phyloP scores from a whole-genome alignment of 352 stramenopile genomes.

The Globisporangium paddicum region DNA sequence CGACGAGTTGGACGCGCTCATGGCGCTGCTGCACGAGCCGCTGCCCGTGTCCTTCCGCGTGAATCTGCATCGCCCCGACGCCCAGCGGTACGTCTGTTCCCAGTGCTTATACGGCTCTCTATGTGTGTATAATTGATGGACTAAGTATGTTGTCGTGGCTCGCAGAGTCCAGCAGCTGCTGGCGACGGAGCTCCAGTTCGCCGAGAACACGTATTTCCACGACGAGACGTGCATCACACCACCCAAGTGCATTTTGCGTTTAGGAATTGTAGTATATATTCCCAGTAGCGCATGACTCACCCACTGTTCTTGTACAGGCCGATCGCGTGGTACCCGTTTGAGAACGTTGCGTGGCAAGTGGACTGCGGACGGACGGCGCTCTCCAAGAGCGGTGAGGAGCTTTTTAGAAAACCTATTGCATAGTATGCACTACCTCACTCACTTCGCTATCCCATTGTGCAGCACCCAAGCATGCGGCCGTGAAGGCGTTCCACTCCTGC shows the following conservation, averaged over 20 bases:
- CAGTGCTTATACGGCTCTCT: neutral
- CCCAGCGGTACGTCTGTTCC: constrained; percentile 25
- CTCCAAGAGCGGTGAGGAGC: constrained; percentile 60
- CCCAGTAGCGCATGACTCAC: neutral
- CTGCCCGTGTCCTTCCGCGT: constrained; percentile 80
- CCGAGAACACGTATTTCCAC: constrained; percentile 43
- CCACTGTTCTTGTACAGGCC: constrained; percentile 19
- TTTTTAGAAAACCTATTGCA: neutral
- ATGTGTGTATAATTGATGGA: neutral
- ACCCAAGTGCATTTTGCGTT: constrained; percentile 33
- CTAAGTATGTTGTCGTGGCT: neutral
- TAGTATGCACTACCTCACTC: neutral
- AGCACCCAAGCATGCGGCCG: constrained; percentile 74
- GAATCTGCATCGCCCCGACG: constrained; percentile 66
- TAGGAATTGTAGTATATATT: neutral
- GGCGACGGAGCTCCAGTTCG: constrained; percentile 53
- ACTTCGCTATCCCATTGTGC: neutral
- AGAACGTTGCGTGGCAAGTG: constrained; percentile 79
- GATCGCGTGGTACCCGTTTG: constrained; percentile 75
- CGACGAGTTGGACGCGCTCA: constrained; percentile 52
- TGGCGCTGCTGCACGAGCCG: constrained; percentile 70
- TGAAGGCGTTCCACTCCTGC: constrained; percentile 90
- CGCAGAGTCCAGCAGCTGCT: constrained; percentile 46
- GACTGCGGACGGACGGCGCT: constrained; percentile 77
- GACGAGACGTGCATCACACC: constrained; percentile 52